phyloP scores from a whole-genome alignment of 2,329 filamentous ascomycete genomes.

The Cryphonectria japonica region DNA sequence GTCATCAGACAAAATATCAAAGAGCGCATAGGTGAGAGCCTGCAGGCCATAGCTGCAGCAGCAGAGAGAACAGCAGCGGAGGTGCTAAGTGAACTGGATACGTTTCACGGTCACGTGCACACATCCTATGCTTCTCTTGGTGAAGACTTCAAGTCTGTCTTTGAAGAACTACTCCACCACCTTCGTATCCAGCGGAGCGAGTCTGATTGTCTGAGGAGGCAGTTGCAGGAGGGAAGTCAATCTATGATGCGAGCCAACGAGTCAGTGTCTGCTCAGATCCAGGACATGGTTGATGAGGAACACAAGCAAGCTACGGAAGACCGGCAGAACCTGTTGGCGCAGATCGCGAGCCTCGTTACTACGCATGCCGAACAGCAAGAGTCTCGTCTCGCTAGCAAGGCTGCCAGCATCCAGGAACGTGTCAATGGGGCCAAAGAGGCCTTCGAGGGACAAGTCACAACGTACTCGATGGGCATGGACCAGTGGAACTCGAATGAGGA shows the following conservation, averaged over 20 bases:
- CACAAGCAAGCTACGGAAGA: constrained; percentile 73
- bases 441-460: constrained; percentile 66
- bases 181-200: constrained; percentile 78
- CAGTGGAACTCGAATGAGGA: constrained; percentile 72
- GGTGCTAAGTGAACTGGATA: constrained; percentile 80
- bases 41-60: constrained; percentile 80
- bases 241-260: constrained; percentile 71
- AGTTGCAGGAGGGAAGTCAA: constrained; percentile 72
- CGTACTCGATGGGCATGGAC: constrained; percentile 74
- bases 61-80: constrained; percentile 89
- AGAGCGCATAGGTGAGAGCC: constrained; percentile 78
- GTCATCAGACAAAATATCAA: constrained; percentile 88
- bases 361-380: constrained; percentile 76
- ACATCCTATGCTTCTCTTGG: constrained; percentile 82
- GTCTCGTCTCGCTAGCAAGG: constrained; percentile 66
- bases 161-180: constrained; percentile 78
- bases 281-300: constrained; percentile 76
- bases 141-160: constrained; percentile 82
- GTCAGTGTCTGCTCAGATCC: constrained; percentile 66
- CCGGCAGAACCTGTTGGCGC: constrained; percentile 71
- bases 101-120: constrained; percentile 83
- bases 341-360: constrained; percentile 78
- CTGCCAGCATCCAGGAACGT: constrained; percentile 65
- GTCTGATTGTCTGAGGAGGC: constrained; percentile 70
- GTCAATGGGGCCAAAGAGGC: constrained; percentile 66